These are phyloP conservation scores for Saccharomycopsis sp. DNA, from an alignment of 805 yeast genomes.

Conservation along the genomic window DNA sequence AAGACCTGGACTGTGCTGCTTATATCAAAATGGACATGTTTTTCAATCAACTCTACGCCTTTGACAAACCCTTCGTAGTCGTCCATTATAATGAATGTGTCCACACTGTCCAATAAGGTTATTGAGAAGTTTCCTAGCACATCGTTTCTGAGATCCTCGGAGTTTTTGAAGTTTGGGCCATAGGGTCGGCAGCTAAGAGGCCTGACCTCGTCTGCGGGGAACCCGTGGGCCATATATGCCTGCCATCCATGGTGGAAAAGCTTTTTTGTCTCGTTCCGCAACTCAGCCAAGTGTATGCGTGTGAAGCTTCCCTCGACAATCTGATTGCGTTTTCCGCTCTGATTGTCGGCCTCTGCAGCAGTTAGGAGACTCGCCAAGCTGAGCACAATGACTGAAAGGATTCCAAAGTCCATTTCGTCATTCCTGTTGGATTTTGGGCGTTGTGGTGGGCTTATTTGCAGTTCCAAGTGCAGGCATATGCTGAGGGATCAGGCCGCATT, in stretches of 20 bases:
- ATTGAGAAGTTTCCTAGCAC: slow-evolving; percentile 78
- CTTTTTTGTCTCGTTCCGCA: slow-evolving; percentile 40
- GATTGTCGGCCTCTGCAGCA: no score
- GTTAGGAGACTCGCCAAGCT: not conserved
- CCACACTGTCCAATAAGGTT: slow-evolving; percentile 73
- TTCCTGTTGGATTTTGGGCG: not conserved
- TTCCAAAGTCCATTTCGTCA: not conserved
- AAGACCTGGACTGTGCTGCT: slow-evolving; percentile 80
- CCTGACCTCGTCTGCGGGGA: slow-evolving; percentile 73
- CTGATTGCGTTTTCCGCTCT: not conserved
- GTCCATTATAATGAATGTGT: slow-evolving; percentile 68
- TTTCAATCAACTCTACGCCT: slow-evolving; percentile 35
- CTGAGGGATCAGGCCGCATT: no score
- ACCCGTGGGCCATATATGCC: slow-evolving; percentile 61
- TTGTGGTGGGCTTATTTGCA: not conserved
- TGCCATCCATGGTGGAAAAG: slow-evolving; percentile 73
- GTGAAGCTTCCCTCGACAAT: slow-evolving; percentile 21
- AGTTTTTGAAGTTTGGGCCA: slow-evolving; percentile 52
- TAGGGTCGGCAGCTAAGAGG: slow-evolving; percentile 69
- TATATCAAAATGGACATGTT: slow-evolving; percentile 43
- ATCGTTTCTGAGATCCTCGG: slow-evolving; percentile 61
- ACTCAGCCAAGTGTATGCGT: slow-evolving; percentile 26
- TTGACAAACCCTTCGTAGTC: slow-evolving; percentile 50
- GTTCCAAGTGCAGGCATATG: no score
- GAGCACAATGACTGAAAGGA: not conserved